These are phyloP conservation scores for Leccinum broughii DNA, from an alignment of 768 basidiomycete genomes.

Conservation along the genomic window DNA sequence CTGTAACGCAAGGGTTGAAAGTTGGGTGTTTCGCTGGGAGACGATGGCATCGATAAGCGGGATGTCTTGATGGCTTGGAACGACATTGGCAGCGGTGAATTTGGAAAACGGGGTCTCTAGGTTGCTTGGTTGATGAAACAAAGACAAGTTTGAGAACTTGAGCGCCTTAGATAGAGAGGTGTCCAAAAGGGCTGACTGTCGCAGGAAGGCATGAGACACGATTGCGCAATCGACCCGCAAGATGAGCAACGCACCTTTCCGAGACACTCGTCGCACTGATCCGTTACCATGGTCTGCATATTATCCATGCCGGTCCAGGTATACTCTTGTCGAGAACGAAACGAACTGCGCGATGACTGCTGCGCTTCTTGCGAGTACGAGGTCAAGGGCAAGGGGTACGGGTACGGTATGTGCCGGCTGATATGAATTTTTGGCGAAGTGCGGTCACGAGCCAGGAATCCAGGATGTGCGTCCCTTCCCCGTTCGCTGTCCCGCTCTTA, in stretches of 20 bases:
- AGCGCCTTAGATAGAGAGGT: neutral
- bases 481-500: neutral
- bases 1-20: slow-evolving; percentile 22
- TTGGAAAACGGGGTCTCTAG: slow-evolving; percentile 18
- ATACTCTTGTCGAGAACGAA: neutral
- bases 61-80: slow-evolving; percentile 17
- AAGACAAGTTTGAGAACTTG: neutral
- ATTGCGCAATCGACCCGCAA: slow-evolving; percentile 32
- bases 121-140: slow-evolving; percentile 10
- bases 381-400: neutral
- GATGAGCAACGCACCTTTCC: slow-evolving; percentile 20
- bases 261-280: slow-evolving; percentile 23
- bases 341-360: neutral
- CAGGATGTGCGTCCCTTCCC: neutral
- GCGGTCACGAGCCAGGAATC: slow-evolving; percentile 18
- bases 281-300: slow-evolving; percentile 10
- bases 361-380: slow-evolving; percentile 5
- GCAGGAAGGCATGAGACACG: slow-evolving; percentile 30
- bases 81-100: slow-evolving; percentile 11
- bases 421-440: neutral
- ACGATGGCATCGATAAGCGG: slow-evolving; percentile 21
- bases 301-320: slow-evolving; percentile 13
- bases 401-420: slow-evolving; percentile 3
- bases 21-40: slow-evolving; percentile 20
- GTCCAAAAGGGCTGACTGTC: slow-evolving; percentile 23